Evolutionary conservation across 306 rosid genomes (phyloP).

Genomic region (Alnus rubra): DNA sequence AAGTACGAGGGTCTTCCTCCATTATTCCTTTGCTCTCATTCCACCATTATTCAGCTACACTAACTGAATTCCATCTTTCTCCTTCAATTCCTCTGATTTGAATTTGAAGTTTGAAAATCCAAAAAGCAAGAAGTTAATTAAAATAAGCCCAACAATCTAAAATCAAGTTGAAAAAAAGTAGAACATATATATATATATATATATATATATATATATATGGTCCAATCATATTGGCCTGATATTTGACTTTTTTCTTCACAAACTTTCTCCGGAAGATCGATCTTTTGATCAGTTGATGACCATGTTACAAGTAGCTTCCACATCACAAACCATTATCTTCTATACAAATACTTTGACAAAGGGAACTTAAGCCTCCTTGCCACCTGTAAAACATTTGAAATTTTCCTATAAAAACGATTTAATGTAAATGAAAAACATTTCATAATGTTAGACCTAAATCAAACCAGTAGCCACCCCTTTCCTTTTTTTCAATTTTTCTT

Average conservation of each 20-base stretch:
- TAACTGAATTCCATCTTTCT: background rate
- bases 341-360: constrained; percentile 79
- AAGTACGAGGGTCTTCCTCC: background rate
- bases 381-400: constrained; percentile 53
- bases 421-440: background rate
- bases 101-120: background rate
- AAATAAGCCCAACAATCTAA: background rate
- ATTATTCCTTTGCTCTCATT: background rate
- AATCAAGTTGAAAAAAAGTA: too few relatives aligned
- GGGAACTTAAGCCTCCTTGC: constrained; percentile 93
- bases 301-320: constrained; percentile 25
- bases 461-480: background rate
- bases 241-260: background rate
- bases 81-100: background rate
- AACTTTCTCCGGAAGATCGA: constrained; percentile 13
- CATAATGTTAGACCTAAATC: background rate
- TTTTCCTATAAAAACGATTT: background rate
- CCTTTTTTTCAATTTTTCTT: too few relatives aligned
- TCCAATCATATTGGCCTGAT: background rate
- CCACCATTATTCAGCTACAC: background rate
- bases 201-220: too few relatives aligned
- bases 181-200: background rate
- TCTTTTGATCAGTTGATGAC: constrained; percentile 3
- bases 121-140: background rate
- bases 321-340: constrained; percentile 40